A percentile compares a stretch with the other conserved stretches of the same genome.
Evolutionary conservation across 768 basidiomycete species (phyloP).

Genomic region (Pisolithus microcarpus): DNA sequence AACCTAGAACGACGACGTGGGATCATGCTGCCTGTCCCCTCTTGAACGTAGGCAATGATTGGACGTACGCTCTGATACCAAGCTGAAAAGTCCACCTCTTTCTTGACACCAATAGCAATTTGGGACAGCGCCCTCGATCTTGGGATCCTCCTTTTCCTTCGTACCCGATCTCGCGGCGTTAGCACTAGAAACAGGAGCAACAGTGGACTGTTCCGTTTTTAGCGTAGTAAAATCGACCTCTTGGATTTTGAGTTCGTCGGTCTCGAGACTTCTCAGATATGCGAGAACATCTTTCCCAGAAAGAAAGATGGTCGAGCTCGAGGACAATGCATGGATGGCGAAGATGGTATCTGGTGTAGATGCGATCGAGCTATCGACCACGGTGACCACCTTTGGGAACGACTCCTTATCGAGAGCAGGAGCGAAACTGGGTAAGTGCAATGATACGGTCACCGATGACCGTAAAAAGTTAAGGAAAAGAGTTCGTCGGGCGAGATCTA

Average conservation of each 20-base stretch:
- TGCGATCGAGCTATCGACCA: constrained; percentile 77
- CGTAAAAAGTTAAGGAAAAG: background rate
- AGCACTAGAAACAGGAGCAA: constrained; percentile 21
- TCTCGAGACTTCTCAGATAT: constrained; percentile 69
- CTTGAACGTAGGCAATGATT: no score
- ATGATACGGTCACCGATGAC: background rate
- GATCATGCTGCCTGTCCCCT: background rate
- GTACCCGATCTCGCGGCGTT: constrained; percentile 11
- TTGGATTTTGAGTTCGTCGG: constrained; percentile 54
- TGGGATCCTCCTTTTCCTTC: constrained; percentile 68
- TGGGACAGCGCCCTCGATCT: constrained; percentile 84
- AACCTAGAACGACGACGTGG: constrained; percentile 45
- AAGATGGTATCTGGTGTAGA: constrained; percentile 50
- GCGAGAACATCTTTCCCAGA: constrained; percentile 66
- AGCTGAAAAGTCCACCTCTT: constrained; percentile 88
- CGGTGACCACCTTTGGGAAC: constrained; percentile 65
- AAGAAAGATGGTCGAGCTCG: constrained; percentile 68
- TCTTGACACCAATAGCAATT: constrained; percentile 91
- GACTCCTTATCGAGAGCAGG: constrained; percentile 52
- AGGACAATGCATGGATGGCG: constrained; percentile 71
- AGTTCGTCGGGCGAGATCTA: constrained; percentile 4
- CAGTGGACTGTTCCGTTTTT: constrained; percentile 37
- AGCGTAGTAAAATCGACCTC: constrained; percentile 68
- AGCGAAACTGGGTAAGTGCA: constrained; percentile 56
- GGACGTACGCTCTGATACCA: constrained; percentile 85